Conservation (phyloP, 257 asterid species). For the Solanum chaucha region DNA sequence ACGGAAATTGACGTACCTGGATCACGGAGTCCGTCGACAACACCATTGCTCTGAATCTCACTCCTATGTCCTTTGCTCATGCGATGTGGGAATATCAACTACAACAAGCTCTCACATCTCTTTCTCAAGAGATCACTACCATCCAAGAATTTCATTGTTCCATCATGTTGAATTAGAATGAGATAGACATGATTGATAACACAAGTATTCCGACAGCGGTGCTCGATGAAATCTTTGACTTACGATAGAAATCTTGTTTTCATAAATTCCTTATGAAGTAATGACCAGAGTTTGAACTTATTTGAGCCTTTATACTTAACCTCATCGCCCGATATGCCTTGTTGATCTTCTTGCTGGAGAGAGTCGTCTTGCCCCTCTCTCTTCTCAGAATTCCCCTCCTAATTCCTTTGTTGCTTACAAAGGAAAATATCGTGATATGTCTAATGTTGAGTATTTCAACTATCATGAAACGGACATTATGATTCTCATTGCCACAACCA, state of each 20-base stretch:
- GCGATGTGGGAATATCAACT: not conserved
- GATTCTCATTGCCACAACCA: not conserved
- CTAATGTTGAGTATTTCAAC: not conserved
- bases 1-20: not conserved
- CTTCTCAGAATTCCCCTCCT: too few relatives aligned
- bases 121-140: too few relatives aligned
- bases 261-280: too few relatives aligned
- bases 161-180: too few relatives aligned
- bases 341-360: not conserved
- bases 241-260: too few relatives aligned
- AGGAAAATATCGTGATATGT: not conserved
- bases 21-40: not conserved
- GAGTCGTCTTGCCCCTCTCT: not conserved
- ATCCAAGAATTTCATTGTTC: too few relatives aligned
- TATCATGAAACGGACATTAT: not conserved
- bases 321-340: not conserved
- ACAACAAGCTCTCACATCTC: too few relatives aligned
- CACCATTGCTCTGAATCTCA: not conserved
- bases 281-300: too few relatives aligned
- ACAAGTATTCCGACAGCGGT: too few relatives aligned
- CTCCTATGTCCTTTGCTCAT: not conserved
- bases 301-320: not conserved
- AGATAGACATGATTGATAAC: too few relatives aligned
- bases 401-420: too few relatives aligned
- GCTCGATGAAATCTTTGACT: too few relatives aligned